These are phyloP conservation scores for Hanseniaspora thailandica DNA, from an alignment of 805 yeast genomes.

Conservation along the genomic window DNA sequence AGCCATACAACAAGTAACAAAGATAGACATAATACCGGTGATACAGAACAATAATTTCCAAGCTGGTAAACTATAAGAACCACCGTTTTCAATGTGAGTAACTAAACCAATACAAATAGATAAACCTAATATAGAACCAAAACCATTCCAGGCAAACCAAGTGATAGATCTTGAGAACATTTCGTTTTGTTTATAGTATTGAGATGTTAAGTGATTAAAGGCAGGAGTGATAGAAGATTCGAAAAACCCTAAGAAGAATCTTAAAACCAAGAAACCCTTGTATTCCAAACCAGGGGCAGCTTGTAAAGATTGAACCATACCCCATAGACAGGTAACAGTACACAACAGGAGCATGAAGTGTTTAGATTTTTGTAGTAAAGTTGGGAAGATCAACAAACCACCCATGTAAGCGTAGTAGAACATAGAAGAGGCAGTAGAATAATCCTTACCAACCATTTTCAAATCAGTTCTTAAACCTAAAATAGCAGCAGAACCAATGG, in stretches of 20 bases:
- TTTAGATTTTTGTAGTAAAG: constrained; percentile 43
- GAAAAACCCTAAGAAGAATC: constrained; percentile 41
- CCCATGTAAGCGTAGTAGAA: constrained; percentile 55
- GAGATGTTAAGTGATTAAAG: constrained; percentile 43
- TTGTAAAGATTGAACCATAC: constrained; percentile 41
- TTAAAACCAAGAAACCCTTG: constrained; percentile 36
- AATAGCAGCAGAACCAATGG: constrained; percentile 42
- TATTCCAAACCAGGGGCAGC: constrained; percentile 38
- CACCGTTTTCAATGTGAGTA: constrained; percentile 24
- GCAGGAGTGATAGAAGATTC: constrained; percentile 49
- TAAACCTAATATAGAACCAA: constrained; percentile 40
- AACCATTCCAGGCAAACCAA: constrained; percentile 37
- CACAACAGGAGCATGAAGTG: constrained; percentile 40
- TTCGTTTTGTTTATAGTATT: constrained; percentile 44
- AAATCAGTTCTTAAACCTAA: constrained; percentile 39
- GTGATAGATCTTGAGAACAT: constrained; percentile 34
- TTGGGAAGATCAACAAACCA: constrained; percentile 29
- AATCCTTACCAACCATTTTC: constrained; percentile 34
- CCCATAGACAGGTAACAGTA: constrained; percentile 49
- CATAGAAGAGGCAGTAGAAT: constrained; percentile 48
- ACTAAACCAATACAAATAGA: constrained; percentile 46
- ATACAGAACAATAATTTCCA: constrained; percentile 55
- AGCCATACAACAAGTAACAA: constrained; percentile 37
- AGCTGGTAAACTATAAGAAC: constrained; percentile 34
- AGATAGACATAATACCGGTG: constrained; percentile 47